Conservation (phyloP, 768 basidiomycete species). For the Melanogaster broomeanus region DNA sequence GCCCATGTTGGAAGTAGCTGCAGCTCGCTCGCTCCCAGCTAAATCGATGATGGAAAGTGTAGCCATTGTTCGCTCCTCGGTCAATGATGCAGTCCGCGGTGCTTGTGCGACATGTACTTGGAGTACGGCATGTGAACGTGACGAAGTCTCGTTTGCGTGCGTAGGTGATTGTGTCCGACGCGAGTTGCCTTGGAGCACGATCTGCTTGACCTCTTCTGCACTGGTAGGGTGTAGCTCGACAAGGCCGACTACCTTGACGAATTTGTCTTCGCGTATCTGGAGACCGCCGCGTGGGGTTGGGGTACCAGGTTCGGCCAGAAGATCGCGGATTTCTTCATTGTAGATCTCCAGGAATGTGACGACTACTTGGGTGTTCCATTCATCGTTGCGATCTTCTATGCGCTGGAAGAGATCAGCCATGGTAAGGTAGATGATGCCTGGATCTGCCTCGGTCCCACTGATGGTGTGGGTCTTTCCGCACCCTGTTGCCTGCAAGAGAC, state of each 20-base stretch:
- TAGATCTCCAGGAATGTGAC: slow-evolving; percentile 99
- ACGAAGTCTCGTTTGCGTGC: slow-evolving; percentile 94
- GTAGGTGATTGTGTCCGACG: slow-evolving; percentile 92
- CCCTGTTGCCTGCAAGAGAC: slow-evolving; percentile 83
- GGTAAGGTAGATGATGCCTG: slow-evolving; percentile 93
- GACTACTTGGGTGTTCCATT: slow-evolving; percentile 83
- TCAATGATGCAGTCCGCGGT: slow-evolving; percentile 81
- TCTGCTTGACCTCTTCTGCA: slow-evolving; percentile 92
- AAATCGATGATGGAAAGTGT: slow-evolving; percentile 98
- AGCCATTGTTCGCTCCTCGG: slow-evolving; percentile 80
- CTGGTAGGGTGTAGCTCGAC: slow-evolving; percentile 77
- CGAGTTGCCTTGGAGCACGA: slow-evolving; percentile 86
- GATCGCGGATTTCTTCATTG: slow-evolving; percentile 97
- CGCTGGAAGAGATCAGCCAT: slow-evolving; percentile 97
- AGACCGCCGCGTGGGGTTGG: slow-evolving; percentile 77
- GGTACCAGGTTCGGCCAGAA: slow-evolving; percentile 75
- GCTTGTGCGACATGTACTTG: slow-evolving; percentile 92
- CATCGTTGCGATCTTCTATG: slow-evolving; percentile 85
- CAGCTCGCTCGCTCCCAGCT: slow-evolving; percentile 95
- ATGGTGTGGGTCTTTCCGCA: slow-evolving; percentile 99
- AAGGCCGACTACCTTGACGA: slow-evolving; percentile 86
- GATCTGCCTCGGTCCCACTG: slow-evolving; percentile 84
- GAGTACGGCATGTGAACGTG: slow-evolving; percentile 95
- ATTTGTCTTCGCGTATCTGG: slow-evolving; percentile 92
- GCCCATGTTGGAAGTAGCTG: slow-evolving; percentile 96